Conservation (phyloP, 495 filamentous ascomycete species). For the Neohortaea acidophila region DNA sequence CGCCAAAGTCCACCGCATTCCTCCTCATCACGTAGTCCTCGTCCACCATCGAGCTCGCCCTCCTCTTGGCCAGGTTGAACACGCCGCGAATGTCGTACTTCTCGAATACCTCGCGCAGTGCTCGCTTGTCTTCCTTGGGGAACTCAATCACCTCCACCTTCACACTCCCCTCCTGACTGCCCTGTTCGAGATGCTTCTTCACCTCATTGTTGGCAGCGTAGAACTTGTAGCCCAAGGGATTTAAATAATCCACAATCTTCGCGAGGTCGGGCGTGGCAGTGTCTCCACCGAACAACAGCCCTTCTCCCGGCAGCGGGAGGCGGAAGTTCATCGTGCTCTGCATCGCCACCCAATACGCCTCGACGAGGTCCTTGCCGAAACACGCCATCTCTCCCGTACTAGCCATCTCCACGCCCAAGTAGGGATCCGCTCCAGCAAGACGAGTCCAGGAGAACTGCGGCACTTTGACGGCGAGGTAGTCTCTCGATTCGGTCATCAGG, state of each 20-base stretch:
- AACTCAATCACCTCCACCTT: conserved; percentile 88
- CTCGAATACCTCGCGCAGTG: conserved; percentile 86
- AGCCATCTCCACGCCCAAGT: conserved; percentile 95
- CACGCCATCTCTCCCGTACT: conserved; percentile 96
- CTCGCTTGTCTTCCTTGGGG: conserved; percentile 89
- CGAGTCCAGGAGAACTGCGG: conserved; percentile 98
- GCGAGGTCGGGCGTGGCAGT: conserved; percentile 47
- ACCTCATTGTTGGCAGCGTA: conserved; percentile 69
- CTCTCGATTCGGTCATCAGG: conserved; percentile 71
- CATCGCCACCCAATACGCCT: conserved; percentile 92
- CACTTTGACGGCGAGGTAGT: conserved; percentile 93
- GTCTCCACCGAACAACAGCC: conserved; percentile 86
- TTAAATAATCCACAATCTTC: conserved; percentile 65
- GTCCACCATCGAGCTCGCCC: conserved; percentile 72
- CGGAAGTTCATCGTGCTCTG: conserved; percentile 99
- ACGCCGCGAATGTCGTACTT: conserved; percentile 92
- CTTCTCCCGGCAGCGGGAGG: conserved; percentile 79
- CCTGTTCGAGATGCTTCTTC: conserved; percentile 65
- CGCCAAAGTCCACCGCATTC: conserved; percentile 95
- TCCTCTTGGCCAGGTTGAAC: conserved; percentile 79
- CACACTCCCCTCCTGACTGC: conserved; percentile 42
- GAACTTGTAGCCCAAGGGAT: conserved; percentile 84
- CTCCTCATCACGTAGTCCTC: conserved; percentile 97
- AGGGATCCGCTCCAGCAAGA: conserved; percentile 94
- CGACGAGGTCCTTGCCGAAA: conserved; percentile 87